phyloP scores from a whole-genome alignment of 352 stramenopile genomes.

The Blastocystis sp. region DNA sequence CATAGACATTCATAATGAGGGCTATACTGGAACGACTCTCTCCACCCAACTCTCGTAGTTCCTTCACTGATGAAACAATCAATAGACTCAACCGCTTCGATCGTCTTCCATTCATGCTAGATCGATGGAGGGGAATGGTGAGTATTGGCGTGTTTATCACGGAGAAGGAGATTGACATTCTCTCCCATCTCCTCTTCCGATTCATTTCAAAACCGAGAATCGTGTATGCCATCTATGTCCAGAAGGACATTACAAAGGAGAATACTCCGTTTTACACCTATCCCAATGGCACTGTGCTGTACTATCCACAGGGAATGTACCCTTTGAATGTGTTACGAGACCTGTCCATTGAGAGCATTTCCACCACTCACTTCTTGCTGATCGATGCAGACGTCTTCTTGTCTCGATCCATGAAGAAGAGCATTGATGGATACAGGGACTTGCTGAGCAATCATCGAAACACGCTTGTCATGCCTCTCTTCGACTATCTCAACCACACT shows the following conservation, averaged over 20 bases:
- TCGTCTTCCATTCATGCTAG: background rate
- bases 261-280: background rate
- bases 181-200: background rate
- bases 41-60: background rate
- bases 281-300: background rate
- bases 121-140: background rate
- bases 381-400: constrained; percentile 44
- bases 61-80: background rate
- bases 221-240: background rate
- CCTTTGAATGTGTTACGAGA: constrained; percentile 48
- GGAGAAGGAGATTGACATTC: background rate
- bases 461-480: background rate
- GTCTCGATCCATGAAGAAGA: background rate
- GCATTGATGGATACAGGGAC: background rate
- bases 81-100: background rate
- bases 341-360: constrained; percentile 40
- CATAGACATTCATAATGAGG: background rate
- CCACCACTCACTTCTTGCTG: constrained; percentile 50
- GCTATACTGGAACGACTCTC: background rate
- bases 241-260: background rate
- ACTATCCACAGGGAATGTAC: background rate
- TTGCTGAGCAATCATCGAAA: background rate
- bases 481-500: background rate
- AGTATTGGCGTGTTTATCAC: background rate
- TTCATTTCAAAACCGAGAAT: background rate